Evolutionary conservation across 345 rosid genomes (phyloP), one percentile per base, ranked within the genome.

Genomic region (Schrenkiella parvula): DNA sequence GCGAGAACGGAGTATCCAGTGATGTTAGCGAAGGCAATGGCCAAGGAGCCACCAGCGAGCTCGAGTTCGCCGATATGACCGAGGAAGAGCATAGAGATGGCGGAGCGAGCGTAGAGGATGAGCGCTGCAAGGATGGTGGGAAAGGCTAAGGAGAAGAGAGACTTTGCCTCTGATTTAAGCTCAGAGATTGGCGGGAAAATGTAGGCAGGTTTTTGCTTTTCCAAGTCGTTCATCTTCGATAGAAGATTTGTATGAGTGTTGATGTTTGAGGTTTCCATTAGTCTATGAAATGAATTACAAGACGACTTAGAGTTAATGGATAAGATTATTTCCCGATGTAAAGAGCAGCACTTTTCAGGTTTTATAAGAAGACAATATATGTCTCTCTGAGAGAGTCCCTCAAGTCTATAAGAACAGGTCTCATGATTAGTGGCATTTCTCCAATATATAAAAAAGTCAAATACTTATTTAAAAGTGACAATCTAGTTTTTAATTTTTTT

Each of bases 1-100:
- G 98, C 82, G 48, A 93, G 93, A 60, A 93, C 98, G 0, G 98
- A 89, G 83, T 93, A 93, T 34, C 98, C 98, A 1, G 91, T 87
- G 64, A 93, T 93, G 74, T 93, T 93, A 4, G 93, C 97, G 29
- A 93, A 93, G 54, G 98, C 96, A 37, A 93, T 93, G 64, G 98
- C 93, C 0, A 93, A 80, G 14, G 98, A 93, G 23, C 98, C 98
- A 8, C 89, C 97, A 29, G 98, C 98, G 2, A 93, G 92, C 66
- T 90, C 87, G 2, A 85, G 66, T 74, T 93, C 91, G 4, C 98
- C 97, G 8, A 93, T 82, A 51, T 72, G 92, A 69, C 98, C 98
- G 0, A 93, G 92, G 81, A 93, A 93, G 66, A 93, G 87, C 98
- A 93, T 93, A 15, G 97, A 93, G 62, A 87, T 64, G 59, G 90